Conservation (phyloP, 352 stramenopile species). For the Aphanomyces cochlioides region DNA sequence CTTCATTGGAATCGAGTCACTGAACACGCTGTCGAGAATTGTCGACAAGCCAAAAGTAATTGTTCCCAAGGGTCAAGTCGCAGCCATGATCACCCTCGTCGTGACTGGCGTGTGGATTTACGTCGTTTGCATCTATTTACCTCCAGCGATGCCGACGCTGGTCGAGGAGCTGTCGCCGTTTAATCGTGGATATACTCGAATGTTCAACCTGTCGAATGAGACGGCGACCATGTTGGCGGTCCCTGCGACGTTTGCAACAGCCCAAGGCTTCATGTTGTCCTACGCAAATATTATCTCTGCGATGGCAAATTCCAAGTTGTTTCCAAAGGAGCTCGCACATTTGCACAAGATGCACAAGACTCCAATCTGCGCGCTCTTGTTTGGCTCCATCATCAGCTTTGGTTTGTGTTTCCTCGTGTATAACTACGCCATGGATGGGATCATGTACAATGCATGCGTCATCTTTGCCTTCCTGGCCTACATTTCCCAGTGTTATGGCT, state of each 20-base stretch:
- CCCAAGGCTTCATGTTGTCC: conserved; percentile 48
- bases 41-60: conserved; percentile 12
- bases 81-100: conserved; percentile 13
- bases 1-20: conserved; percentile 20
- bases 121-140: conserved; percentile 16
- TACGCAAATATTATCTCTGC: conserved; percentile 48
- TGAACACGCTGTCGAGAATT: conserved; percentile 11
- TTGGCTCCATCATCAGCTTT: conserved; percentile 35
- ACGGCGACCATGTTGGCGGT: conserved; percentile 36
- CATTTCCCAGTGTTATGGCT: conserved; percentile 36
- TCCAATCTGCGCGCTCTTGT: conserved; percentile 32
- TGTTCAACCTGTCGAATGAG: conserved; percentile 32
- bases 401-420: conserved; percentile 28
- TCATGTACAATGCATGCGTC: conserved; percentile 36
- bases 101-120: not conserved
- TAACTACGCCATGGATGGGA: conserved; percentile 24
- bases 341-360: conserved; percentile 33
- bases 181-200: conserved; percentile 34
- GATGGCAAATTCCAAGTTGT: conserved; percentile 42
- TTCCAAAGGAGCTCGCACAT: conserved; percentile 30
- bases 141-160: conserved; percentile 31
- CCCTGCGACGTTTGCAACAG: conserved; percentile 38
- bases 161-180: conserved; percentile 35
- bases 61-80: conserved; percentile 16
- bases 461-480: conserved; percentile 34